Conservation (phyloP, 768 basidiomycete genomes). For the Kwoniella pini region DNA sequence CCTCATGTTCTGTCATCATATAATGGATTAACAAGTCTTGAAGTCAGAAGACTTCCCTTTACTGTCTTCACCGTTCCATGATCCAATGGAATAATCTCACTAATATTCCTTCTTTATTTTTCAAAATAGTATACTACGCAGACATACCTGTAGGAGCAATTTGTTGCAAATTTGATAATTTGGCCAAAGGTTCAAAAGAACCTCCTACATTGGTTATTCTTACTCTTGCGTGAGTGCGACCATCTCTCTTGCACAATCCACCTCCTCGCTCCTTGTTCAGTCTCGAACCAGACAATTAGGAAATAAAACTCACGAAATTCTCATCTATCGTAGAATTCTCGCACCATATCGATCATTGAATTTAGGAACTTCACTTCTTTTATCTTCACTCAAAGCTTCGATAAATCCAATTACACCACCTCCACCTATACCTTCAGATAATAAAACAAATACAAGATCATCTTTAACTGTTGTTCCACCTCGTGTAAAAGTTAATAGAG, state of each 20-base stretch:
- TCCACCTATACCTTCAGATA: conserved; percentile 36
- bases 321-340: conserved; percentile 35
- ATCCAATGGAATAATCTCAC: too few species aligned
- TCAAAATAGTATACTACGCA: conserved; percentile 53
- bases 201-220: conserved; percentile 49
- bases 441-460: conserved; percentile 37
- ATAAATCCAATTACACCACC: conserved; percentile 45
- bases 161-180: conserved; percentile 46
- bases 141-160: conserved; percentile 54
- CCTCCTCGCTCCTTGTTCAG: too few species aligned
- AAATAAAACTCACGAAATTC: too few species aligned
- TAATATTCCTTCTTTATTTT: too few species aligned
- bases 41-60: too few species aligned
- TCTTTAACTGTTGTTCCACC: conserved; percentile 31
- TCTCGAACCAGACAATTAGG: too few species aligned
- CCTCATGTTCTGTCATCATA: background rate
- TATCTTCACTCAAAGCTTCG: conserved; percentile 31
- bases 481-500: conserved; percentile 41
- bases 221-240: conserved; percentile 46
- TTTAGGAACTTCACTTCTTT: conserved; percentile 48
- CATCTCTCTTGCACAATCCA: too few species aligned
- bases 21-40: too few species aligned
- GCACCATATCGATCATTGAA: conserved; percentile 51
- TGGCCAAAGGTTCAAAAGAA: conserved; percentile 34
- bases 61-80: too few species aligned